Conservation (phyloP, 202 grass and related monocot genomes). For the Carex arenaria region DNA sequence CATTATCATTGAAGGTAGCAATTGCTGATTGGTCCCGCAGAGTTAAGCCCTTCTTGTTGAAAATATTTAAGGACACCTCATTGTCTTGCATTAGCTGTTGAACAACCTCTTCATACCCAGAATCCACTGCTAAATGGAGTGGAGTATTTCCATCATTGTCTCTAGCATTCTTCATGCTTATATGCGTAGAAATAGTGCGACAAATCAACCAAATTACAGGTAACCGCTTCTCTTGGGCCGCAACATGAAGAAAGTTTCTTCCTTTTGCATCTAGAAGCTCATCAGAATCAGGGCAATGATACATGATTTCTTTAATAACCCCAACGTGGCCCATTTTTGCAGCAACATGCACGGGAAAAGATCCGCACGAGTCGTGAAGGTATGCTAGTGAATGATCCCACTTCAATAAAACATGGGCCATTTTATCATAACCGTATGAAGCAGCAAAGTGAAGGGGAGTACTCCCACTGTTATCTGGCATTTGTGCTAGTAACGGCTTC, state of each 20-base stretch:
- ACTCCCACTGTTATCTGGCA: too few relatives aligned
- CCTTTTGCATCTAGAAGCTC: conserved; percentile 27
- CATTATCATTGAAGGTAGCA: not conserved
- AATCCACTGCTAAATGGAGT: conserved; percentile 24
- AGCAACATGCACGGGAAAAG: conserved; percentile 31
- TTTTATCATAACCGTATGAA: too few relatives aligned
- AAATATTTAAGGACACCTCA: not conserved
- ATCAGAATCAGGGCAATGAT: conserved; percentile 5
- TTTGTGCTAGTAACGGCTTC: too few relatives aligned
- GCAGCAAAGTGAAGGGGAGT: too few relatives aligned
- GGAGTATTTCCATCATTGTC: conserved; percentile 37
- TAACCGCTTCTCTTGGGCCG: not conserved
- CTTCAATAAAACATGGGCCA: too few relatives aligned
- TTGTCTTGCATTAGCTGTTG: conserved; percentile 9
- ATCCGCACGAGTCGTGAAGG: conserved; percentile 3
- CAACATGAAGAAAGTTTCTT: conserved; percentile 30
- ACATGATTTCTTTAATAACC: not conserved
- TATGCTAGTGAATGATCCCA: too few relatives aligned
- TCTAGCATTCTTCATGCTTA: conserved; percentile 18
- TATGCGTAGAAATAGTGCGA: not conserved
- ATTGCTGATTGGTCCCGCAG: too few relatives aligned
- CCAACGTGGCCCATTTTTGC: not conserved
- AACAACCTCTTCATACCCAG: not conserved
- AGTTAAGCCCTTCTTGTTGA: conserved; percentile 24
- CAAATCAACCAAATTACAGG: not conserved